Percentiles rank a stretch among this genome's conserved stretches.
Evolutionary conservation across 148 eudicot species (phyloP).

Genomic region (Vaccinium myrtillus): DNA sequence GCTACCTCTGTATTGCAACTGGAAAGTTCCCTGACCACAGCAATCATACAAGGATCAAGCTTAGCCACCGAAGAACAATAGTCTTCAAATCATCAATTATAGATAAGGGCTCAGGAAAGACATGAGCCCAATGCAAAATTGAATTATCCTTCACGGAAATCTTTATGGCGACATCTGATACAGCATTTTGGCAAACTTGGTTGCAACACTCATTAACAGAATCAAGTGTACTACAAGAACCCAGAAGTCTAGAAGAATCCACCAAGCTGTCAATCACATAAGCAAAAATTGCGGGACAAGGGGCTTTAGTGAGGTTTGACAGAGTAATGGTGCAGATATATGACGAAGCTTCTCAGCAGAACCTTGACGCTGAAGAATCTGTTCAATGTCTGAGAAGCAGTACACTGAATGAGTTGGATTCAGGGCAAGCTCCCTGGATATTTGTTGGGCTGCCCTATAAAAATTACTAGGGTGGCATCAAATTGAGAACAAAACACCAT

Average conservation of each 20-base stretch:
- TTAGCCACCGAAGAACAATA: constrained; percentile 33
- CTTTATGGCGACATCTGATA: constrained; percentile 24
- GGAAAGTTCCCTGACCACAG: constrained; percentile 28
- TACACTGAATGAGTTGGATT: constrained; percentile 23
- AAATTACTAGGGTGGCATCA: constrained; percentile 26
- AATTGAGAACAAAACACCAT: constrained; percentile 41
- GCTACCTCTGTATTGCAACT: constrained; percentile 32
- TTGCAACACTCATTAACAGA: constrained; percentile 28
- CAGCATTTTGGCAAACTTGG: constrained; percentile 30
- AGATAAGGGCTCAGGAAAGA: constrained; percentile 4
- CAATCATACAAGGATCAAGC: constrained; percentile 28
- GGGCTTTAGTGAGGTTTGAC: constrained; percentile 26
- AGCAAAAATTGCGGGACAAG: constrained; percentile 28
- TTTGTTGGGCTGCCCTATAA: constrained; percentile 30
- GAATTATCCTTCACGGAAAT: constrained; percentile 11
- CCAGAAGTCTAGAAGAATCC: constrained; percentile 16
- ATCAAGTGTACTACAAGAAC: constrained; percentile 29
- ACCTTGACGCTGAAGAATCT: constrained; percentile 30
- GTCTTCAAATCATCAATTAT: constrained; percentile 24
- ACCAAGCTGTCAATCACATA: constrained; percentile 27
- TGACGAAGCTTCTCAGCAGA: constrained; percentile 22
- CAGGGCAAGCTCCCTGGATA: constrained; percentile 22
- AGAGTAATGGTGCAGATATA: constrained; percentile 28
- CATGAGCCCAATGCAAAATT: background rate
- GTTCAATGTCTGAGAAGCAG: constrained; percentile 36